Conservation (phyloP, 352 stramenopile species). For the Plasmopara muralis region DNA sequence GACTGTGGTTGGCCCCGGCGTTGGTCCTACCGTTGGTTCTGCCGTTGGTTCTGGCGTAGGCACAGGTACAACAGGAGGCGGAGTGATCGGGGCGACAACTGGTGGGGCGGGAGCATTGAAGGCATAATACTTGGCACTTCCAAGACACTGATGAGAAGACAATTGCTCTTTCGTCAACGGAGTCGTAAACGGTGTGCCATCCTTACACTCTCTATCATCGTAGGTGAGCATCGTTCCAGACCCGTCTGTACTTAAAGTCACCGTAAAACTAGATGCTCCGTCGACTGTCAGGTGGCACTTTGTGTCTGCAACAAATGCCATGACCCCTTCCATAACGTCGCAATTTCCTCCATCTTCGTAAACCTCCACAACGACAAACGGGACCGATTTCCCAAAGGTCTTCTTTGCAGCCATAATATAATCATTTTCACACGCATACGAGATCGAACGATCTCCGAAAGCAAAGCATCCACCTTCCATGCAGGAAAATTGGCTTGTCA, state of each 20-base stretch:
- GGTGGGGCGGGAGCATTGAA: conserved; percentile 3
- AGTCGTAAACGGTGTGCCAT: conserved; percentile 1
- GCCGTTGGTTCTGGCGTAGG: neutral
- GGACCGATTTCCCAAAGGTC: conserved; percentile 1
- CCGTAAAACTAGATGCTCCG: conserved; percentile 3
- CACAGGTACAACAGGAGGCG: neutral
- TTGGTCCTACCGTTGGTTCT: neutral
- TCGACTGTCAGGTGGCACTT: conserved; percentile 5
- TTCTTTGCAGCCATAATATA: neutral
- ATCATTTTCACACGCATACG: conserved; percentile 4
- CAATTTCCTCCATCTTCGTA: conserved; percentile 4
- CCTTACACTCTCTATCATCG: conserved; percentile 4
- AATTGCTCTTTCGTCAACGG: conserved; percentile 5
- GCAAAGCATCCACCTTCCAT: neutral
- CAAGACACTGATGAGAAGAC: conserved; percentile 4
- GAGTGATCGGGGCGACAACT: neutral
- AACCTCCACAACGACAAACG: conserved; percentile 7
- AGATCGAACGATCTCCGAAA: conserved; percentile 8
- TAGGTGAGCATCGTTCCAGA: conserved; percentile 7
- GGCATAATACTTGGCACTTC: conserved; percentile 7
- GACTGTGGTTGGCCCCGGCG: neutral
- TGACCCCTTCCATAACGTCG: conserved; percentile 2
- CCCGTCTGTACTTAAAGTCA: conserved; percentile 5
- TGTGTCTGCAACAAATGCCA: conserved; percentile 5
- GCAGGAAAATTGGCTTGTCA: conserved; percentile 3